These are phyloP conservation scores for Xanthoconium separans DNA, from an alignment of 1,284 basidiomycete genomes.

Conservation along the genomic window DNA sequence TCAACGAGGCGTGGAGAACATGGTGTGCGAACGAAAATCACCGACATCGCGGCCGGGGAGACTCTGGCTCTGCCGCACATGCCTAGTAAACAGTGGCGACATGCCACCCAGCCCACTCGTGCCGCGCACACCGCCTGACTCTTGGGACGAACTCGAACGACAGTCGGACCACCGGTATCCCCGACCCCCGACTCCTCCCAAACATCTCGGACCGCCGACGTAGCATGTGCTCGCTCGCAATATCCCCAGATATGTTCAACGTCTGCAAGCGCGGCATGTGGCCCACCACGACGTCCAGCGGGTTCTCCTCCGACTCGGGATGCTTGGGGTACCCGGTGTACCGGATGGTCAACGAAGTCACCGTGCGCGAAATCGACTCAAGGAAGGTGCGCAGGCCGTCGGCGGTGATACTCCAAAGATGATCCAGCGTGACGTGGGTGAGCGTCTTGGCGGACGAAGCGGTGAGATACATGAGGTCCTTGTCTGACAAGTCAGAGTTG, in stretches of 20 bases:
- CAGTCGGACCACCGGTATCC: constrained; percentile 1
- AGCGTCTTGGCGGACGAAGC: constrained; percentile 4
- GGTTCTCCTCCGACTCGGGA: not conserved
- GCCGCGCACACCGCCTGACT: no score
- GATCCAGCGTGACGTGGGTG: not conserved
- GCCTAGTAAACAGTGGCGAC: not conserved
- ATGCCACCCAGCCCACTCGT: not conserved
- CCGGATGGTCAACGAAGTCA: not conserved
- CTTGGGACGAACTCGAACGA: not conserved
- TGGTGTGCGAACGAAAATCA: no score
- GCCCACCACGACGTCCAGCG: not conserved
- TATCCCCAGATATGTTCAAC: not conserved
- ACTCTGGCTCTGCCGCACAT: not conserved
- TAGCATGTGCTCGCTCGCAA: constrained; percentile 6
- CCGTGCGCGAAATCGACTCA: not conserved
- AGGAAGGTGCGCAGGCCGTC: not conserved
- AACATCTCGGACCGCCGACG: constrained; percentile 2
- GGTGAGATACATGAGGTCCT: constrained; percentile 5
- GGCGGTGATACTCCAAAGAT: not conserved
- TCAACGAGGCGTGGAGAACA: no score
- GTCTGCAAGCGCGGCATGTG: constrained; percentile 1
- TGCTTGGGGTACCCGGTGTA: not conserved
- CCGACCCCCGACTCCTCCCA: not conserved
- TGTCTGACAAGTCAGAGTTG: not conserved
- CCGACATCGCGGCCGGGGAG: no score